Evolutionary conservation across 116 monocot species (phyloP).

Genomic region (Thalassia testudinum): DNA sequence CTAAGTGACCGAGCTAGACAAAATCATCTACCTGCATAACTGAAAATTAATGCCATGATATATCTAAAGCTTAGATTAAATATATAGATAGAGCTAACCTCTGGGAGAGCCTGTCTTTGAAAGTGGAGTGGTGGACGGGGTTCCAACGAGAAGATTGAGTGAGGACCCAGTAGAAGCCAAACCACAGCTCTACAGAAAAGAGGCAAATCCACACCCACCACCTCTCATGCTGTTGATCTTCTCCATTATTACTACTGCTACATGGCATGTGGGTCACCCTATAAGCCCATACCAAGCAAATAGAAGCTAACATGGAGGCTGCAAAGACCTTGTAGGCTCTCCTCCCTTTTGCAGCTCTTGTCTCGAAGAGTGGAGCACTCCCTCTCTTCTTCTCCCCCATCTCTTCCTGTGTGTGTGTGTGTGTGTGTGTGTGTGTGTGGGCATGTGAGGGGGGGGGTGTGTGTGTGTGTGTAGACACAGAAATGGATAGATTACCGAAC

Average conservation of each 20-base stretch:
- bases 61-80: no score
- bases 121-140: conserved; percentile 26
- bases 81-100: neutral
- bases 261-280: conserved; percentile 13
- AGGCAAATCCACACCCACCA: conserved; percentile 42
- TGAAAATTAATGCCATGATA: no score
- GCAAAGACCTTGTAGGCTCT: conserved; percentile 14
- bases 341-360: conserved; percentile 13
- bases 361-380: conserved; percentile 27
- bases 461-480: no score
- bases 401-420: no score
- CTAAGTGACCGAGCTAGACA: no score
- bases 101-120: conserved; percentile 28
- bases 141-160: conserved; percentile 44
- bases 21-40: no score
- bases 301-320: conserved; percentile 10
- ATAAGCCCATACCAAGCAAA: conserved; percentile 28
- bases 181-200: conserved; percentile 45
- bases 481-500: no score
- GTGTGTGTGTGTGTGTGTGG: no score
- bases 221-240: conserved; percentile 10
- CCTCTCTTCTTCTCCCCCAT: neutral
- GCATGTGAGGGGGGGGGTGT: no score
- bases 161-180: conserved; percentile 42
- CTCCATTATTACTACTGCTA: conserved; percentile 1